Base-by-base conservation (phyloP, 2,329 filamentous ascomycete genomes). In the Ophiostoma perfectum region DNA sequence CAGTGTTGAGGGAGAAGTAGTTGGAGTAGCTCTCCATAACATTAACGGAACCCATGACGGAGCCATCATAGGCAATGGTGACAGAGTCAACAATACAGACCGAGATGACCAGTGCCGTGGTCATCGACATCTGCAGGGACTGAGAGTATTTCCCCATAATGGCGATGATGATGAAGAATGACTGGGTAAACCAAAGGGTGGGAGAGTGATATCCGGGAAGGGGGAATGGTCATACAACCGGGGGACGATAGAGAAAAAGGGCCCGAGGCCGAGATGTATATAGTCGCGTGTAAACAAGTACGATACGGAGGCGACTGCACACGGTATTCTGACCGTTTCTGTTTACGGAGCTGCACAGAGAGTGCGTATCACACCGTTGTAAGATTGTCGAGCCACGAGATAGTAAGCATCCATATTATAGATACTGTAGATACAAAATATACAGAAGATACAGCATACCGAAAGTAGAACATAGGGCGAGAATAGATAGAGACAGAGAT, bases 21-120 rank as follows among this genome's bases (percentile, higher is more conserved):
- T 72, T 70, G 3, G 66, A 67, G 70, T 78, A 78, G 2, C 72
- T 71, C 11, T 75, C 73, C 74, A 78, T 74, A n/a, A 77, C 74
- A 64, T 78, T 78, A 62, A 79, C 69, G 44, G 71, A 73, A 55
- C 75, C 75, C 77, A 79, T 78, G 18, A 77, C 60, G 14, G 75
- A 76, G 63, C 73, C 72, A 68, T 78, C 75, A 66, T 75, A 77
- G n/a, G 74, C 76, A 44, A 75, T 71, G 39, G 70, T 71, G 60
- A 71, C 68, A 3, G 70, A 71, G 62, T 71, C 70, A 5, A 63
- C 66, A 18, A 71, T 67, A 18, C 70, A 71, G 8, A 71, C 70
- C 7, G 68, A 69, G 38, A 71, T 67, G 8, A 76, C 72, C 41
- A 74, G 44, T 7, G 70, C 70, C 0, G 73, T 74, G 38, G 69